A percentile compares a stretch with the other conserved stretches of the same genome.
Conservation (phyloP, 805 yeast species). For the Candida bentonensis region DNA sequence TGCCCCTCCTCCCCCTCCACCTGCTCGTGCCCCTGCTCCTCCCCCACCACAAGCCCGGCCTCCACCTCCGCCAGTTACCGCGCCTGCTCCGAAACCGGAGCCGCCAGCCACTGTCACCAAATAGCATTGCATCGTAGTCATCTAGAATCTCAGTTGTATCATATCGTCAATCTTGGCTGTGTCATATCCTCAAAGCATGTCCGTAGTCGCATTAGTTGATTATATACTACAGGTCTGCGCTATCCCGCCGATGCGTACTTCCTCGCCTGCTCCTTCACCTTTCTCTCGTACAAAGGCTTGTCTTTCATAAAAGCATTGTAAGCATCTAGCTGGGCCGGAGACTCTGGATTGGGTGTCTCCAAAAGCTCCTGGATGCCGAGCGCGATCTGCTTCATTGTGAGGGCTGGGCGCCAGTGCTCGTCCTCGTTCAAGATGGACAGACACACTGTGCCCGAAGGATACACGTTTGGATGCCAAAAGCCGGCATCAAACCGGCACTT, state of each 20-base stretch:
- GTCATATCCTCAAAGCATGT: too few species aligned
- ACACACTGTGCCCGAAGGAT: slow-evolving; percentile 95
- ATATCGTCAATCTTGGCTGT: too few species aligned
- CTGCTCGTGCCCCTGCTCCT: slow-evolving; percentile 9
- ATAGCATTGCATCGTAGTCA: not conserved
- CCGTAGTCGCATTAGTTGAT: too few species aligned
- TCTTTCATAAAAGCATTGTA: slow-evolving; percentile 51
- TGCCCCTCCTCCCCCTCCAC: slow-evolving; percentile 4
- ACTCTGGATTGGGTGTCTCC: slow-evolving; percentile 80
- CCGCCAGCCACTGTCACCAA: not conserved
- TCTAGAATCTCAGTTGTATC: too few species aligned
- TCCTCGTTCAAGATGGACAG: slow-evolving; percentile 84
- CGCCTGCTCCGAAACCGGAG: too few species aligned
- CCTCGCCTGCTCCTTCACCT: slow-evolving; percentile 69
- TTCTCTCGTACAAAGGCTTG: slow-evolving; percentile 51
- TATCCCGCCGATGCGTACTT: slow-evolving; percentile 32
- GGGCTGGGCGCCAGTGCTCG: slow-evolving; percentile 97
- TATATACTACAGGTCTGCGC: too few species aligned
- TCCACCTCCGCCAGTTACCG: slow-evolving; percentile 4
- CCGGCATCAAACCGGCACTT: slow-evolving; percentile 79
- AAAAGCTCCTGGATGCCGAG: slow-evolving; percentile 87
- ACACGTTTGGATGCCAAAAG: slow-evolving; percentile 93
- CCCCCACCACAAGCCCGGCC: slow-evolving; percentile 7
- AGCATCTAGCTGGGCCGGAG: slow-evolving; percentile 97
- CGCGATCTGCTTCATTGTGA: slow-evolving; percentile 76